Evolutionary conservation across 2,329 filamentous ascomycete genomes (phyloP), one percentile per base, ranked within the genome.

Genomic region (Penicillium italicum): DNA sequence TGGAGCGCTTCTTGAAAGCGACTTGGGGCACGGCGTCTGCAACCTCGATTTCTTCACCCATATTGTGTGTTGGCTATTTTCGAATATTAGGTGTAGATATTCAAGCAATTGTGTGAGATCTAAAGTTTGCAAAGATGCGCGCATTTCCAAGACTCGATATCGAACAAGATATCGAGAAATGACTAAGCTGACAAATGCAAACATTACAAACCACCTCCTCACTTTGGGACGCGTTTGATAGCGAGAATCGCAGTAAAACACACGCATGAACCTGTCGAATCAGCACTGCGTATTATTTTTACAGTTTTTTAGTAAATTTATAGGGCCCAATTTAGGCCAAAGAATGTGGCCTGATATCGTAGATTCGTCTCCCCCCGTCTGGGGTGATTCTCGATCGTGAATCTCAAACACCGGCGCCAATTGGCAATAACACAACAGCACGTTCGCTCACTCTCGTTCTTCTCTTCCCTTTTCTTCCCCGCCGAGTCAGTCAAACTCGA

Each of bases 1-100:
- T 95, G 67, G 85, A 82, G 71, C 92, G 85, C 74, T 94, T 96
- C 74, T 96, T 97, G 82, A 97, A 97, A 16, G 72, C 66, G 44
- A 77, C 69, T 55, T 69, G 69, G 34, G 74, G 71, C 7, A 67
- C 60, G 4, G 62, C 31, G 1, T 66, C 57, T 20, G 62, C 52
- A 8, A 59, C 43, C 40, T 64, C 60, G 5, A 64, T 41, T 22
- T 69, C 64, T 33, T 72, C 72, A 50, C 69, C 64, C 69, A 73
- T 72, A 22, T 40, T 55, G 40, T 30, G 4, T 10, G 5, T 18
- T 49, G 28, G 3, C 4, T 49, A 12, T 10, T n/a, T 9, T 9
- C 16, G 10, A 41, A 31, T 1, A 1, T 22, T 9, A 30, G 4
- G 9, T 18, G 46, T 31, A n/a, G 18, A 22, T 6, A 3, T n/a